These are phyloP conservation scores for Plasmodium fragile DNA, from an alignment of 169 alveolate genomes.

Conservation along the genomic window DNA sequence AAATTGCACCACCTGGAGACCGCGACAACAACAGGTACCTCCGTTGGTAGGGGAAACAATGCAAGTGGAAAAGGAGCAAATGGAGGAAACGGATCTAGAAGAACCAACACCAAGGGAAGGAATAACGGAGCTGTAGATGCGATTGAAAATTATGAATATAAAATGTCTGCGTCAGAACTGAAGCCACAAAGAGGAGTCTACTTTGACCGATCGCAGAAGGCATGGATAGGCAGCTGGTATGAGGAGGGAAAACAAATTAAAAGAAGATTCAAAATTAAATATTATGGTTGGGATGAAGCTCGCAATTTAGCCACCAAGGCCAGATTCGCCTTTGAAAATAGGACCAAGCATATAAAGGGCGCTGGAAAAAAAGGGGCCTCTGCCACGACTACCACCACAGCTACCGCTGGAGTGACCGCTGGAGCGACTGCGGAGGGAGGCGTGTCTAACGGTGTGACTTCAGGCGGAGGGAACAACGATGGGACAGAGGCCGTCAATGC, in stretches of 20 bases:
- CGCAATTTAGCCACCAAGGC: constrained; percentile 65
- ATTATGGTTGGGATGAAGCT: constrained; percentile 78
- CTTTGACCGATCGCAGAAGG: constrained; percentile 71
- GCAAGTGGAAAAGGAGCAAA: background rate
- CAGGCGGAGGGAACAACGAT: background rate
- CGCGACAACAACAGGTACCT: background rate
- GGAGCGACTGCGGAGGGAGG: background rate
- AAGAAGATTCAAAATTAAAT: constrained; percentile 55
- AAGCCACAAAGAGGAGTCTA: constrained; percentile 77
- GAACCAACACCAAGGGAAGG: background rate
- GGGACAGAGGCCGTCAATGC: background rate
- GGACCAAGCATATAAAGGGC: constrained; percentile 19
- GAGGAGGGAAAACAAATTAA: constrained; percentile 76
- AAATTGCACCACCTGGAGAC: background rate
- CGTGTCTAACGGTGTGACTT: background rate
- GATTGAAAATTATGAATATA: constrained; percentile 38
- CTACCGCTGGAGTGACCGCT: background rate
- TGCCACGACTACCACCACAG: background rate
- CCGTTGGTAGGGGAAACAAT: background rate
- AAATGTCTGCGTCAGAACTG: constrained; percentile 17
- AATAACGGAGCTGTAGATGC: background rate
- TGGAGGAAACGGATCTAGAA: background rate
- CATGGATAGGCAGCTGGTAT: constrained; percentile 78
- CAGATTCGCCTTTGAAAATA: constrained; percentile 61
- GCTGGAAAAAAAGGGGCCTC: background rate